Percentiles rank a stretch among this genome's conserved stretches.
phyloP scores from a whole-genome alignment of 768 basidiomycete species.

The Hirschioporus abietinus region DNA sequence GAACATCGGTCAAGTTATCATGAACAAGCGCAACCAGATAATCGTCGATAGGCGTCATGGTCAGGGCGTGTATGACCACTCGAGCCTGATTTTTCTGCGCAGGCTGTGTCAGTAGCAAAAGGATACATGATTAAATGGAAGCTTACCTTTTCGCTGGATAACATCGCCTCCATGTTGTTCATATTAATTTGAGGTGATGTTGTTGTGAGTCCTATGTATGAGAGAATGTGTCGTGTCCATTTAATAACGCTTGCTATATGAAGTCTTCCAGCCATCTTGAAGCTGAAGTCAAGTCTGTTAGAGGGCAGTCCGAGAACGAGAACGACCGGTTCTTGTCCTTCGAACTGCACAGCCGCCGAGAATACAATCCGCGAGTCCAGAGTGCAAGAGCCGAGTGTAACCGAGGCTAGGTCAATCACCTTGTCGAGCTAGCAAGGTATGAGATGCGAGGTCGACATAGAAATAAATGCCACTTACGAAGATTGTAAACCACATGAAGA shows the following conservation, averaged over 20 bases:
- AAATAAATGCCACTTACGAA: not conserved
- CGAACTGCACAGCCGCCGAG: not conserved
- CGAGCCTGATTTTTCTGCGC: not conserved
- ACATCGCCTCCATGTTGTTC: no score
- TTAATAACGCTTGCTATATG: not conserved
- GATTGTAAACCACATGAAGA: not conserved
- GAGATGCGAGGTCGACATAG: not conserved
- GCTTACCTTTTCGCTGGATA: not conserved
- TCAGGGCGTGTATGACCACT: not conserved
- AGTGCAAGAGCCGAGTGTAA: not conserved
- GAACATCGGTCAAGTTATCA: not conserved
- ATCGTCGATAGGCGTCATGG: not conserved
- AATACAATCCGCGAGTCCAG: not conserved
- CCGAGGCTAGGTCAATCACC: not conserved
- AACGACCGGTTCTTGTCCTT: no score
- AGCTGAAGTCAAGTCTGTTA: not conserved
- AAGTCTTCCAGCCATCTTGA: not conserved
- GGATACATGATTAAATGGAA: not conserved
- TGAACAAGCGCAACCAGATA: not conserved
- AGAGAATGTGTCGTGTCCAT: not conserved
- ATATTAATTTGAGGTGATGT: not conserved
- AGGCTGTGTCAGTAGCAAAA: not conserved
- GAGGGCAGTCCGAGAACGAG: no score
- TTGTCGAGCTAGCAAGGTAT: not conserved
- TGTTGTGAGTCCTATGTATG: not conserved